Evolutionary conservation across 164 flowering plant species (phyloP).

Genomic region (Warburgia ugandensis): DNA sequence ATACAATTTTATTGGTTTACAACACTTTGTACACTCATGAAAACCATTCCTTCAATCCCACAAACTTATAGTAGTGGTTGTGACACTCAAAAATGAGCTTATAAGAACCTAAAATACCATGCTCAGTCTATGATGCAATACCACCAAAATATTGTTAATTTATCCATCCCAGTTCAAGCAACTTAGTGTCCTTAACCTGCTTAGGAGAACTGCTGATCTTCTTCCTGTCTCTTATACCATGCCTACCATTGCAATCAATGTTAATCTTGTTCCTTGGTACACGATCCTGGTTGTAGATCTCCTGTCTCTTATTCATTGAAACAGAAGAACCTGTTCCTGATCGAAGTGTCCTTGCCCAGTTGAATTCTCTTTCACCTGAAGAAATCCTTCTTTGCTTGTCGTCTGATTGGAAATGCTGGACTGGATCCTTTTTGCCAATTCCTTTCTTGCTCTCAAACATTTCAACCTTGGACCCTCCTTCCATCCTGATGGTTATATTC

Average conservation of each 20-base stretch:
- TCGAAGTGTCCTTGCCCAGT: conserved; percentile 46
- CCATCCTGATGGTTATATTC: conserved; percentile 46
- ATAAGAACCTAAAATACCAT: no score
- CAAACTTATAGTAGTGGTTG: no score
- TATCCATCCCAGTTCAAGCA: conserved; percentile 23
- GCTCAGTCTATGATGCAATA: no score
- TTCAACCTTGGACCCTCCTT: conserved; percentile 47
- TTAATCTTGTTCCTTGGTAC: not conserved
- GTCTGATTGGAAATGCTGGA: conserved; percentile 4
- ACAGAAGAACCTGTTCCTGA: conserved; percentile 11
- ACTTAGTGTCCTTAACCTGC: conserved; percentile 1
- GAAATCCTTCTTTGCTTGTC: conserved; percentile 3
- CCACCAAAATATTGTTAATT: conserved; percentile 2
- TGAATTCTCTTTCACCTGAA: conserved; percentile 22
- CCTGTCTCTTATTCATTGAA: conserved; percentile 1
- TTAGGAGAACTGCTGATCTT: not conserved
- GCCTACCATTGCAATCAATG: not conserved
- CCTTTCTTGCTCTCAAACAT: conserved; percentile 44
- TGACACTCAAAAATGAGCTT: no score
- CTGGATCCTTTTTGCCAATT: conserved; percentile 1
- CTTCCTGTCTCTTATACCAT: not conserved
- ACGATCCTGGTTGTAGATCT: not conserved
- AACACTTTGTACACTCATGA: no score
- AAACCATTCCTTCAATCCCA: no score
- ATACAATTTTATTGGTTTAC: no score